phyloP scores from a whole-genome alignment of 108 stramenopile species.

The Nitzschia inconspicua region DNA sequence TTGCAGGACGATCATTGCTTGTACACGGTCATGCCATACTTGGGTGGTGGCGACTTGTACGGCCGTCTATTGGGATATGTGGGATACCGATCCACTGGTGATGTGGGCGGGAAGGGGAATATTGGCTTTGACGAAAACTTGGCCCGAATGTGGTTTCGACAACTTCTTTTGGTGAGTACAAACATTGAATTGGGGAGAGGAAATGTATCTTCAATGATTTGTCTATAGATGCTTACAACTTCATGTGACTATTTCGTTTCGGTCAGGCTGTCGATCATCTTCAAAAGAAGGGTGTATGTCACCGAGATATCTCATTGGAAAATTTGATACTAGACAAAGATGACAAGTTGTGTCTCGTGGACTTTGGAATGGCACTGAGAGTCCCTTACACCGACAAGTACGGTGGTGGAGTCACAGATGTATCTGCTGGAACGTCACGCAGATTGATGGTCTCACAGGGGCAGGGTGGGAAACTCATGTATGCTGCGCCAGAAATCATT shows the following conservation, averaged over 20 bases:
- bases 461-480: conserved; percentile 81
- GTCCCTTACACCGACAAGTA: conserved; percentile 65
- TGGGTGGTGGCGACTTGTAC: conserved; percentile 82
- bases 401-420: conserved; percentile 40
- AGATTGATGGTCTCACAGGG: conserved; percentile 44
- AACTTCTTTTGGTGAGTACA: conserved; percentile 53
- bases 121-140: conserved; percentile 37
- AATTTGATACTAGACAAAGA: conserved; percentile 61
- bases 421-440: conserved; percentile 49
- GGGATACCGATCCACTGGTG: conserved; percentile 6
- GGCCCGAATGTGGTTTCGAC: conserved; percentile 63
- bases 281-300: conserved; percentile 67
- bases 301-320: conserved; percentile 73
- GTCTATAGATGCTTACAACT: background rate
- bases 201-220: background rate
- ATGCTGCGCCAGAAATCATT: conserved; percentile 84
- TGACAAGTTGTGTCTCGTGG: conserved; percentile 49
- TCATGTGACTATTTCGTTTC: background rate
- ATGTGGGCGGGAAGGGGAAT: background rate
- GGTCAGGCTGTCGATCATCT: conserved; percentile 55
- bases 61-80: conserved; percentile 22
- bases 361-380: conserved; percentile 73
- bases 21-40: conserved; percentile 81
- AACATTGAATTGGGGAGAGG: background rate
- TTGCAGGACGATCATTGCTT: conserved; percentile 84